Conservation (phyloP, 1,139 yeast genomes). For the Kluyveromyces sp. region DNA sequence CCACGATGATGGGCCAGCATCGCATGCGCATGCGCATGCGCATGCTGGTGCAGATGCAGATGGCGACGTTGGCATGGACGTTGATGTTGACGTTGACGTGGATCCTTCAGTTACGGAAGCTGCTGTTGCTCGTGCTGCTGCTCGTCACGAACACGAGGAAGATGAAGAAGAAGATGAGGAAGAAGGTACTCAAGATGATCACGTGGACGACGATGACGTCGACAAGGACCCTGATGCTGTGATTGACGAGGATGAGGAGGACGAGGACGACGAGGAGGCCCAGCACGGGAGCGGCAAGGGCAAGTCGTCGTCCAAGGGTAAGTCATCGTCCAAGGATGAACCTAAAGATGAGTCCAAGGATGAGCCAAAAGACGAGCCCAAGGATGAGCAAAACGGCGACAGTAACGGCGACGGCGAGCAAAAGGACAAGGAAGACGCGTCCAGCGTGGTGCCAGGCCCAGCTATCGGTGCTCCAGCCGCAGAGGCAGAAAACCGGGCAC, state of each 20-base stretch:
- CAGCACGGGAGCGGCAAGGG: too few relatives aligned
- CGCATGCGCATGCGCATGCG: slow-evolving; percentile 8
- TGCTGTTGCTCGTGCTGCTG: slow-evolving; percentile 5
- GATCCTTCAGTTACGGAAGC: background rate
- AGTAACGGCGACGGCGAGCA: slow-evolving; percentile 34
- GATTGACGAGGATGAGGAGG: slow-evolving; percentile 11
- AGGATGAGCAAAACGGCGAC: slow-evolving; percentile 30
- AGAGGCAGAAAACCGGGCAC: slow-evolving; percentile 32
- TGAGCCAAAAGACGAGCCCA: too few relatives aligned
- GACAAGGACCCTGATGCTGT: slow-evolving; percentile 8
- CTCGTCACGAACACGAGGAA: slow-evolving; percentile 14
- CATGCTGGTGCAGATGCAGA: slow-evolving; percentile 4
- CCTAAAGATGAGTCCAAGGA: background rate
- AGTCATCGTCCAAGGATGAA: background rate
- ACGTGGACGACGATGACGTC: slow-evolving; percentile 8
- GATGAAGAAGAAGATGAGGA: slow-evolving; percentile 12
- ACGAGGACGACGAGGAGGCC: slow-evolving; percentile 28
- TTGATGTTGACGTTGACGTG: background rate
- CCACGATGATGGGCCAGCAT: slow-evolving; percentile 5
- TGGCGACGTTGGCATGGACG: background rate
- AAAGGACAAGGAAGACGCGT: slow-evolving; percentile 31
- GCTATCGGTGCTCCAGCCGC: slow-evolving; percentile 19
- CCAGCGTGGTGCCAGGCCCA: too few relatives aligned
- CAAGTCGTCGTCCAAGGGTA: slow-evolving; percentile 21
- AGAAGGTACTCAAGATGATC: slow-evolving; percentile 8